Conservation (phyloP, 2,329 filamentous ascomycete genomes). For the Cytospora chrysosperma region DNA sequence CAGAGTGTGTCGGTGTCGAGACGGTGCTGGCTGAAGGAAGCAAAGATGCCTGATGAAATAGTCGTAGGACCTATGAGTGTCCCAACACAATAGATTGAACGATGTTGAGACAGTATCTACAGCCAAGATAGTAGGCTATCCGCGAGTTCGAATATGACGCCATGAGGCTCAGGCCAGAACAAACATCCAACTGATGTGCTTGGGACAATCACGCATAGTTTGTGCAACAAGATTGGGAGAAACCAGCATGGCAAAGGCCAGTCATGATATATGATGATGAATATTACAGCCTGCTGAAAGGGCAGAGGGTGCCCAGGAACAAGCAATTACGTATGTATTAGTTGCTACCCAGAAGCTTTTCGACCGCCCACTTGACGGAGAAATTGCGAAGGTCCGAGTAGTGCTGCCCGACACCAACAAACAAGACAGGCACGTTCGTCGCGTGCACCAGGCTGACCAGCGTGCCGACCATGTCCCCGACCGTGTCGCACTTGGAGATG, state of each 20-base stretch:
- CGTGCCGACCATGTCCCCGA: slow-evolving; percentile 97
- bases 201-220: background rate
- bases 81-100: no score
- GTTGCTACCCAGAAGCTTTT: slow-evolving; percentile 58
- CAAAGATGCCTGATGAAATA: no score
- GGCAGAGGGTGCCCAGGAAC: background rate
- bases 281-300: background rate
- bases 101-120: no score
- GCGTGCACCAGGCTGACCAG: slow-evolving; percentile 97
- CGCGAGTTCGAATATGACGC: no score
- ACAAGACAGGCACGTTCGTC: slow-evolving; percentile 92
- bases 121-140: no score
- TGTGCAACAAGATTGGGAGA: background rate
- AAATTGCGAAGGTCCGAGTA: slow-evolving; percentile 68
- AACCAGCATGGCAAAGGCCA: background rate
- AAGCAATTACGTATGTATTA: slow-evolving; percentile 30
- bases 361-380: slow-evolving; percentile 68
- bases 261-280: no score
- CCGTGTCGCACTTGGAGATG: slow-evolving; percentile 97
- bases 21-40: no score
- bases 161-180: no score
- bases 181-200: no score
- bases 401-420: slow-evolving; percentile 74
- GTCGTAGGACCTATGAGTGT: no score
- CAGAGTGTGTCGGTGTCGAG: slow-evolving; percentile 3